These are phyloP conservation scores for Lyophyllum shimeji DNA, from an alignment of 768 basidiomycete species.

Conservation along the genomic window DNA sequence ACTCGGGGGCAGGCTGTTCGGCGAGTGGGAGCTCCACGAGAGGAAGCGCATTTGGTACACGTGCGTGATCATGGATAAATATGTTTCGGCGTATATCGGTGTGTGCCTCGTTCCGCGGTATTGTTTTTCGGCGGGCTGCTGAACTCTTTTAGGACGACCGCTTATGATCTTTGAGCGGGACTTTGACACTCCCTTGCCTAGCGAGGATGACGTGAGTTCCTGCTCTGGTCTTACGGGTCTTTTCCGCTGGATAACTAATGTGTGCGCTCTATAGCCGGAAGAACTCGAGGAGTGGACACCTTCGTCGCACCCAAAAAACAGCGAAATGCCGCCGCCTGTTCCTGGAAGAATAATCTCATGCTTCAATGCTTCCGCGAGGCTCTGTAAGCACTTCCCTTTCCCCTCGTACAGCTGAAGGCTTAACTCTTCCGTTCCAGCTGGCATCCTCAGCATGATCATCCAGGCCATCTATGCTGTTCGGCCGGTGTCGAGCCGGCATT, in stretches of 20 bases:
- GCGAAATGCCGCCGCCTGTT: constrained; percentile 28
- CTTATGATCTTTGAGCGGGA: constrained; percentile 74
- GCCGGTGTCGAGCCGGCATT: constrained; percentile 52
- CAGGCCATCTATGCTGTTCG: constrained; percentile 72
- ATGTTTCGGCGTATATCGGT: constrained; percentile 79
- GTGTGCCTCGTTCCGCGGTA: constrained; percentile 16
- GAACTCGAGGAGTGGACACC: constrained; percentile 56
- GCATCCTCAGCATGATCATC: constrained; percentile 66
- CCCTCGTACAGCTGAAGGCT: constrained; percentile 1
- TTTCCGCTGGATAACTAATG: constrained; percentile 1
- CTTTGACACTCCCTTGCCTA: constrained; percentile 71
- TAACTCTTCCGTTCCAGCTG: constrained; percentile 41
- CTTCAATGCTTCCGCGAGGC: constrained; percentile 69
- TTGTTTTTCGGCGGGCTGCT: neutral
- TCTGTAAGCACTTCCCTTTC: constrained; percentile 50
- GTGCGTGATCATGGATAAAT: constrained; percentile 78
- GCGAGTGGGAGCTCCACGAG: constrained; percentile 61
- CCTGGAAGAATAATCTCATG: constrained; percentile 64
- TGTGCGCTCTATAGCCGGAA: constrained; percentile 45
- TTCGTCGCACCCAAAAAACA: constrained; percentile 29
- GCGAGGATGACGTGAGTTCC: constrained; percentile 49
- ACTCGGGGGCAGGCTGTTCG: constrained; percentile 58
- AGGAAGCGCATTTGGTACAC: constrained; percentile 76
- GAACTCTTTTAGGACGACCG: constrained; percentile 52
- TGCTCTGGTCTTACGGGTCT: constrained; percentile 11